A percentile compares a stretch with the other conserved stretches of the same genome.
Evolutionary conservation across 2,329 filamentous ascomycete genomes (phyloP).

Genomic region (Fusarium transvaalense): DNA sequence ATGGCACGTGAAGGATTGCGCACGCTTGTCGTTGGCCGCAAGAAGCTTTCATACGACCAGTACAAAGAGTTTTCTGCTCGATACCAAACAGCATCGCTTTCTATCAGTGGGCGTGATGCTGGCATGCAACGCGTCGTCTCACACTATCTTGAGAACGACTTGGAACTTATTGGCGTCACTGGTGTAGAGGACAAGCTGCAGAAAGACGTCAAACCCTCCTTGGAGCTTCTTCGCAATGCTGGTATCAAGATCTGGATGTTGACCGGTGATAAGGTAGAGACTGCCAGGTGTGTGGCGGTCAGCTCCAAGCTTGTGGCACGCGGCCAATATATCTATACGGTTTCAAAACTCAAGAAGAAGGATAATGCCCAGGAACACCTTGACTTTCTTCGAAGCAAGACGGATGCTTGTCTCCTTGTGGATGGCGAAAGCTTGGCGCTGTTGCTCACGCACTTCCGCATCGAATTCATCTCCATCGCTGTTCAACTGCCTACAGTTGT

Average conservation of each 20-base stretch:
- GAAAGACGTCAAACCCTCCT: slow-evolving; percentile 91
- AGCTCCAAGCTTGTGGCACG: slow-evolving; percentile 93
- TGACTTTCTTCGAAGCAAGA: slow-evolving; percentile 88
- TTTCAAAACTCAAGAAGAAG: slow-evolving; percentile 85
- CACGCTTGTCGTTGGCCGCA: slow-evolving; percentile 94
- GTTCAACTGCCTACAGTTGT: slow-evolving; percentile 92
- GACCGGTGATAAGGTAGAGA: slow-evolving; percentile 98
- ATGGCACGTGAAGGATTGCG: slow-evolving; percentile 97
- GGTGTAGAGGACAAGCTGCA: slow-evolving; percentile 98
- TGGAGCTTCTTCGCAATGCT: slow-evolving; percentile 94
- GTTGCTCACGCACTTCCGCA: slow-evolving; percentile 84
- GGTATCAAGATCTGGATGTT: slow-evolving; percentile 99
- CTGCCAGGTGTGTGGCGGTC: slow-evolving; percentile 93
- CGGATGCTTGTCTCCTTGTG: slow-evolving; percentile 88
- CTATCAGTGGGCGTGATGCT: slow-evolving; percentile 82
- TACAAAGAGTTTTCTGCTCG: slow-evolving; percentile 83
- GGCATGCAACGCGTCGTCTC: slow-evolving; percentile 85
- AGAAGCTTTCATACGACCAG: slow-evolving; percentile 80
- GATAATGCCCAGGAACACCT: slow-evolving; percentile 88
- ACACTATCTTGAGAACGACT: slow-evolving; percentile 84
- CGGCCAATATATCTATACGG: slow-evolving; percentile 95
- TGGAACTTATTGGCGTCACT: slow-evolving; percentile 96
- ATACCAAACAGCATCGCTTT: slow-evolving; percentile 84
- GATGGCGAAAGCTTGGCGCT: slow-evolving; percentile 91
- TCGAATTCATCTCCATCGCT: slow-evolving; percentile 88